Base-by-base conservation (phyloP, 2,329 filamentous ascomycete species). In the Torrubiella hemipterigena region DNA sequence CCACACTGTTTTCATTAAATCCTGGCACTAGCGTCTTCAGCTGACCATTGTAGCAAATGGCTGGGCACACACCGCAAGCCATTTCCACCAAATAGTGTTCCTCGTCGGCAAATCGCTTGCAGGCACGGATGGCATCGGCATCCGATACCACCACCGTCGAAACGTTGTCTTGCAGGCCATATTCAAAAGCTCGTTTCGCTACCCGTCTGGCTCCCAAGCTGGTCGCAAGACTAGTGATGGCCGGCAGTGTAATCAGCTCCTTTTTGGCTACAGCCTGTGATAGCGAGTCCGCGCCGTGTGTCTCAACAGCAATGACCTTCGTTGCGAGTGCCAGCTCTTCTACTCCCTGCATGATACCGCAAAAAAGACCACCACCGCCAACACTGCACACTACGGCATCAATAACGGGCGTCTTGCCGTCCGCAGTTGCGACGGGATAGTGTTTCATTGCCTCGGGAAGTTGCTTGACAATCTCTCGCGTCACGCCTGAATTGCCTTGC, bases 311-410 rank as follows among this genome's bases (percentile, higher is more conserved):
- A 17, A 89, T 49, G 11, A 89, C 65, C 21, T 34, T 38, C 58
- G 63, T 43, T 48, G 47, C 29, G 34, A 44, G 28, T 5, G 34
- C 29, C 28, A 41, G n/a, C 22, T 41, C 39, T 30, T 48, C 39
- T 3, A 86, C 56, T 3, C 78, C 80, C 46, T 75, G 61, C 49
- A 80, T 68, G 35, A 91, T 58, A 2, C 84, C 84, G 43, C 75
- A 77, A 29, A 91, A 66, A n/a, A 91, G 55, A 0, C 83, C 82
- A 9, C 84, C 83, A n/a, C 83, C 83, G 5, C 83, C 83, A 22
- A 86, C 80, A 36, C 67, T 77, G 51, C 80, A 87, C 24, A 87
- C 65, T 5, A 91, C 59, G 2, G 70, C 79, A 44, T 84, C 76
- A 3, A 79, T 63, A 12, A 40, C 40, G 30, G 33, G 25, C 24